A percentile compares a stretch with the other conserved stretches of the same genome.
Evolutionary conservation across 768 basidiomycete species (phyloP).

Genomic region (Cyclocybe aegerita): DNA sequence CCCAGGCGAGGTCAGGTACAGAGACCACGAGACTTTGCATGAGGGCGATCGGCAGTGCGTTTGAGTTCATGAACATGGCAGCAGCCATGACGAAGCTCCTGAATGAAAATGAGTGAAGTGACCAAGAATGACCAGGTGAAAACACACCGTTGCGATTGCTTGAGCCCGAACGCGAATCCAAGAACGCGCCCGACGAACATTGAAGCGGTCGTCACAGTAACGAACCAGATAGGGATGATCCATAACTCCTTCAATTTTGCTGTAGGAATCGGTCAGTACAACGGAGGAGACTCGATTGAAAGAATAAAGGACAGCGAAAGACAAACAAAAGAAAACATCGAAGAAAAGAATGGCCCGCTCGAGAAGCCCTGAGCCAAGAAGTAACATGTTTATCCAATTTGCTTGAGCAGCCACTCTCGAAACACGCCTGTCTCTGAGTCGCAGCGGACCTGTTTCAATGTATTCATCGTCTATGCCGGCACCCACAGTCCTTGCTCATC

Average conservation of each 20-base stretch:
- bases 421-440: no score
- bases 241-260: conserved; percentile 80
- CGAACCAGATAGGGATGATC: conserved; percentile 86
- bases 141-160: conserved; percentile 72
- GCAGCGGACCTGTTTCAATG: no score
- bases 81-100: conserved; percentile 82
- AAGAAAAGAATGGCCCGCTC: no score
- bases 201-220: conserved; percentile 70
- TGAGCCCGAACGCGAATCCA: conserved; percentile 63
- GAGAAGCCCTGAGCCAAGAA: neutral
- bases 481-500: no score
- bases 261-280: conserved; percentile 19
- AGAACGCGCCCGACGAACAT: conserved; percentile 66
- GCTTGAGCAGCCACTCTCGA: no score
- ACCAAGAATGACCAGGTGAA: neutral
- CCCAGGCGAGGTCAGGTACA: conserved; percentile 84
- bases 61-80: conserved; percentile 92
- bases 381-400: no score
- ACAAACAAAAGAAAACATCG: no score
- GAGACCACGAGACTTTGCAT: conserved; percentile 88
- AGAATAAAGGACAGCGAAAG: no score
- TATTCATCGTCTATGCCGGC: no score
- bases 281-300: no score
- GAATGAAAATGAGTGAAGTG: neutral
- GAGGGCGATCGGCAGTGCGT: conserved; percentile 91